Percentiles rank a stretch among this genome's conserved stretches.
These are phyloP conservation scores for Cladophialophora immunda DNA, from an alignment of 2,329 filamentous ascomycete genomes.

Conservation along the genomic window DNA sequence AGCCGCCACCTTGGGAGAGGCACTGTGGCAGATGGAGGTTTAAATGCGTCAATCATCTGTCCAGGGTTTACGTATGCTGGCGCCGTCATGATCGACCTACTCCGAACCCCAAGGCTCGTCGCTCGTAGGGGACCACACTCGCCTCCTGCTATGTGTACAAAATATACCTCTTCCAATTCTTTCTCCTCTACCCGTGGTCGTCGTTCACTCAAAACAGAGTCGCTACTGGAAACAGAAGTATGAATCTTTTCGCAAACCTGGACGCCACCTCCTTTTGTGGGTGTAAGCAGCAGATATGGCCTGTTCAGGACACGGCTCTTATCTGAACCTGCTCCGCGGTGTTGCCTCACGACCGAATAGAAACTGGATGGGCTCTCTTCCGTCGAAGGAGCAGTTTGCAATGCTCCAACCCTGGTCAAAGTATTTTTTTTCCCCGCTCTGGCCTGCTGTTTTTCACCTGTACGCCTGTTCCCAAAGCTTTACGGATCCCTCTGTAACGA, in stretches of 20 bases:
- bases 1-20: neutral
- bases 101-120: neutral
- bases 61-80: neutral
- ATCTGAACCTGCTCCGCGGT: neutral
- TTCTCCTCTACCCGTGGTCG: neutral
- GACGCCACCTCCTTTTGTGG: constrained; percentile 4
- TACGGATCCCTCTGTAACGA: neutral
- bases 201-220: neutral
- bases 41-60: neutral
- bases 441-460: neutral
- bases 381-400: neutral
- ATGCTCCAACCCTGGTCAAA: neutral
- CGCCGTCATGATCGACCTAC: neutral
- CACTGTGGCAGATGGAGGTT: neutral
- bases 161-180: constrained; percentile 2
- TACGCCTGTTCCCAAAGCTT: neutral
- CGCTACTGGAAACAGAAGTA: neutral
- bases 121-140: neutral
- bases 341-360: neutral
- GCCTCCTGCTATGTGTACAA: constrained; percentile 1
- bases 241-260: neutral
- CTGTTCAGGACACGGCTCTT: neutral
- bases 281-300: neutral
- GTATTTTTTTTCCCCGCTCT: neutral
- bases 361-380: neutral